phyloP scores from a whole-genome alignment of 2,329 filamentous ascomycete genomes.

The Fusarium tanahbumbuense region DNA sequence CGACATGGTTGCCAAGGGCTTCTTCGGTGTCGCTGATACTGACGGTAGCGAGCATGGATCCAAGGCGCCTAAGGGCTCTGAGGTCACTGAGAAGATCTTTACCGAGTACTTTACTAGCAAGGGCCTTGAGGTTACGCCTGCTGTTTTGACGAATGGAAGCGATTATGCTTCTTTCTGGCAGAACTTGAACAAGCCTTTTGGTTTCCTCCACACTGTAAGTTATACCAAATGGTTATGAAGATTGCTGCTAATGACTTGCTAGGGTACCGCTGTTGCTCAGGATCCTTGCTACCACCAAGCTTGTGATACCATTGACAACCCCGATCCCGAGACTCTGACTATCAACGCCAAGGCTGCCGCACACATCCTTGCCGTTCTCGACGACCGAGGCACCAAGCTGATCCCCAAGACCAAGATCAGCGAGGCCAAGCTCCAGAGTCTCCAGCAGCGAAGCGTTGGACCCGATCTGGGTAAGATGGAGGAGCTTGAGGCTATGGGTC shows the following conservation, averaged over 20 bases:
- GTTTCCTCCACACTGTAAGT: slow-evolving; percentile 37
- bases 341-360: slow-evolving; percentile 57
- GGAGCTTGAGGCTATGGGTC: slow-evolving; percentile 51
- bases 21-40: slow-evolving; percentile 43
- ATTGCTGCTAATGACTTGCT: fast-evolving
- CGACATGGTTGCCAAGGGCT: slow-evolving; percentile 41
- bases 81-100: slow-evolving; percentile 43
- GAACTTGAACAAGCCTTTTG: slow-evolving; percentile 46
- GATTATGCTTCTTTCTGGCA: slow-evolving; percentile 43
- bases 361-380: slow-evolving; percentile 51
- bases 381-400: slow-evolving; percentile 39
- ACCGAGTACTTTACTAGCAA: slow-evolving; percentile 46
- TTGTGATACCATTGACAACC: slow-evolving; percentile 53
- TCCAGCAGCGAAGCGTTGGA: slow-evolving; percentile 23
- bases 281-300: slow-evolving; percentile 49
- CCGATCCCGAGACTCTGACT: slow-evolving; percentile 50
- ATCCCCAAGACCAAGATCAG: slow-evolving; percentile 44
- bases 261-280: slow-evolving; percentile 38
- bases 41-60: slow-evolving; percentile 39
- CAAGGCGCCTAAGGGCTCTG: slow-evolving; percentile 46
- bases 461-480: slow-evolving; percentile 44
- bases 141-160: slow-evolving; percentile 52
- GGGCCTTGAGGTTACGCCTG: slow-evolving; percentile 47
- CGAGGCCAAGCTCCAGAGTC: slow-evolving; percentile 18
- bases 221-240: fast-evolving